Base-by-base conservation (phyloP, 805 yeast species). In the Cyberlindnera misumaiensis region DNA sequence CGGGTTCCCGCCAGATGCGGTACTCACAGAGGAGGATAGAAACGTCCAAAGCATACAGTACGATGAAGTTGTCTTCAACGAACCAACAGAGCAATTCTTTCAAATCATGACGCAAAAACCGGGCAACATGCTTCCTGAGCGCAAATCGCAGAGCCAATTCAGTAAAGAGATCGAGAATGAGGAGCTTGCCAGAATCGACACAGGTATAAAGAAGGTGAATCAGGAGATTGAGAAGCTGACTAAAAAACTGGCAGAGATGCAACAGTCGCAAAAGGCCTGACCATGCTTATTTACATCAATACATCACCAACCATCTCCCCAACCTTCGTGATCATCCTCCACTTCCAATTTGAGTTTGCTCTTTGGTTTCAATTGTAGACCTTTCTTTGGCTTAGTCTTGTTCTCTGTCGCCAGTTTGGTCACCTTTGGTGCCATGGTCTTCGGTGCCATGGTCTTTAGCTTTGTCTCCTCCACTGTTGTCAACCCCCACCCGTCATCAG, bases 41-140 rank as follows among this genome's bases (percentile, higher is more conserved):
- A 63, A 68, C 1, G 83, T 83, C 3, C 73, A 77, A 44, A 72
- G 83, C 34, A 60, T 77, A 2, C 63, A 80, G 30, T 93, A 83
- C 52, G 98, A 93, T 55, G 98, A 93, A 56, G 64, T 93, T 14
- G 95, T 93, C 2, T 93, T 93, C 56, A 86, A 83, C 57, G 98
- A 93, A 59, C 98, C 98, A 3, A 88, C 96, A 6, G 97, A 93
- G 50, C 73, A 73, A 15, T 75, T 88, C 61, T 90, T 93, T 63
- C 86, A 82, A 48, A 64, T 79, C 4, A 68, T 90, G 52, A 84
- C 95, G 5, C 59, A 68, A 28, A 71, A 73, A 42, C 90, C 95
- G 4, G 67, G 79, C 34, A 69, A 82, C 52, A 45, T 71, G 50
- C 46, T 75, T 55, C 69, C 76, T 4, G 58, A 47, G 45, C 60